These are phyloP conservation scores for Anacardium occidentale DNA, from an alignment of 345 rosid genomes.

Conservation along the genomic window DNA sequence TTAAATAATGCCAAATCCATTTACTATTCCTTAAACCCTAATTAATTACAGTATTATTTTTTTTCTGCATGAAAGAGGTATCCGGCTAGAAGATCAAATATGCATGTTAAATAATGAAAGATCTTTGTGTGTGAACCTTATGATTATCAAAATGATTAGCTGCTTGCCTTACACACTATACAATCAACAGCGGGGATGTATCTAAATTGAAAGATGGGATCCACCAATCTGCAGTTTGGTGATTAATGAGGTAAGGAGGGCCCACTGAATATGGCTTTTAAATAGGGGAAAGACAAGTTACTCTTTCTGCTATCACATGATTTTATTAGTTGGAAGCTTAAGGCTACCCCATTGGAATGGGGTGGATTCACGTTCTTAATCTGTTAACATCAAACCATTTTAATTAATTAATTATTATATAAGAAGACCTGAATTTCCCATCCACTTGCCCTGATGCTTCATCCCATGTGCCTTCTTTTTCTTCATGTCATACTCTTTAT, in stretches of 20 bases:
- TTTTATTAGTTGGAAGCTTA: constrained; percentile 43
- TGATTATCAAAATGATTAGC: constrained; percentile 37
- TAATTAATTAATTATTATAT: neutral
- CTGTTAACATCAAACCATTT: neutral
- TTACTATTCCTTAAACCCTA: neutral
- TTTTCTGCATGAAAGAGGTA: constrained; percentile 5
- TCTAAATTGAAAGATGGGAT: constrained; percentile 13
- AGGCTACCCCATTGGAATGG: constrained; percentile 31
- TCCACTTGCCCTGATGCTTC: constrained; percentile 35
- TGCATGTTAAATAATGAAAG: too few species aligned
- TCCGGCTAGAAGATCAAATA: neutral
- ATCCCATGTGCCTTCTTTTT: constrained; percentile 44
- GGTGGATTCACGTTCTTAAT: constrained; percentile 53
- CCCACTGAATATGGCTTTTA: constrained; percentile 21
- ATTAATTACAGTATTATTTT: neutral
- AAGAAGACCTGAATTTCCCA: constrained; percentile 19
- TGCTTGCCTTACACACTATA: neutral
- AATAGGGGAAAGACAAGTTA: constrained; percentile 24
- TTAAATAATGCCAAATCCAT: neutral
- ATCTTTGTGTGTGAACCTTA: neutral
- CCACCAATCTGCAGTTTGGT: constrained; percentile 24
- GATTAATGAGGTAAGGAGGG: constrained; percentile 7
- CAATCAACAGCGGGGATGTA: constrained; percentile 21
- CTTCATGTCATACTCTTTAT: constrained; percentile 20
- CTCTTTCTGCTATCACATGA: constrained; percentile 40